These are phyloP conservation scores for Paecilomyces fulvus DNA, from an alignment of 2,329 filamentous ascomycete species.

Conservation along the genomic window DNA sequence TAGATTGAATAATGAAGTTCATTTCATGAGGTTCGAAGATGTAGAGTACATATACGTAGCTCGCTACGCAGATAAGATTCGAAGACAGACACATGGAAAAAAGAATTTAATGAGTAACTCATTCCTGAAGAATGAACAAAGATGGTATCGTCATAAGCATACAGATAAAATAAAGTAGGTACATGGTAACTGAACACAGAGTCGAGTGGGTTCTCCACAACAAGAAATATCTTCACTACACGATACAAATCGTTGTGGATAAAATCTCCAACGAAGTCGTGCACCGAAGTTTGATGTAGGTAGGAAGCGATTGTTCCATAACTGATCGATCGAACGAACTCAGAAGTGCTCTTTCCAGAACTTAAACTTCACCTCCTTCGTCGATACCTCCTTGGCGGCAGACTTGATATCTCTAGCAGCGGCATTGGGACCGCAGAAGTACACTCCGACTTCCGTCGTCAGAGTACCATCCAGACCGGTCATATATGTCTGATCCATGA, in stretches of 20 bases:
- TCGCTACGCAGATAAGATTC: background rate
- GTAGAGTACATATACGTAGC: background rate
- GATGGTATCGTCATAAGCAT: background rate
- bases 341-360: conserved; percentile 95
- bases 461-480: conserved; percentile 67
- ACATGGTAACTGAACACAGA: background rate
- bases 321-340: conserved; percentile 1
- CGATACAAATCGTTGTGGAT: background rate
- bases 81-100: background rate
- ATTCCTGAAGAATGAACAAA: background rate
- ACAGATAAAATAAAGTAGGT: background rate
- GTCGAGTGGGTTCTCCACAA: background rate
- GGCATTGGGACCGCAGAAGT: conserved; percentile 87
- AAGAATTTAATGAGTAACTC: background rate
- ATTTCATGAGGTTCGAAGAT: background rate
- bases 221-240: background rate
- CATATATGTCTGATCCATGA: conserved; percentile 77
- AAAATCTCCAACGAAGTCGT: background rate
- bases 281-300: background rate
- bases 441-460: conserved; percentile 85
- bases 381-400: conserved; percentile 65
- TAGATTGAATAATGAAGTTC: background rate
- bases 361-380: conserved; percentile 76
- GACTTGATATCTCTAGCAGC: conserved; percentile 75
- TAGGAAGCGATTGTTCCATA: background rate